Evolutionary conservation across 768 basidiomycete genomes (phyloP).

Genomic region (Pholiota conissans): DNA sequence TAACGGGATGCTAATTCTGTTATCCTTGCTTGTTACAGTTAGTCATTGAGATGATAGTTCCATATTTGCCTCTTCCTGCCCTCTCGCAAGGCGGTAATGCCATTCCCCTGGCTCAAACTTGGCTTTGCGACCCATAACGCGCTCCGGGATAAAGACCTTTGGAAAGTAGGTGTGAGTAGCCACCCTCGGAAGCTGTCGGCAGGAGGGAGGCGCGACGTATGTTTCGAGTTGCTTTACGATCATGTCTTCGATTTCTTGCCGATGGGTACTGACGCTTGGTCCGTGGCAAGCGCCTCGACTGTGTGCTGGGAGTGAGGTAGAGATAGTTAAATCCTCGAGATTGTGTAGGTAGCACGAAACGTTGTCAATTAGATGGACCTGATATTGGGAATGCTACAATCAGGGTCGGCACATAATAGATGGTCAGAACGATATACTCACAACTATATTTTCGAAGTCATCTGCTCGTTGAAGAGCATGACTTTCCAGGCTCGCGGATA

Average conservation of each 20-base stretch:
- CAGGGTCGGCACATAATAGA: too few relatives aligned
- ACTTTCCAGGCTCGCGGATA: background rate
- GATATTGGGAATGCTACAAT: background rate
- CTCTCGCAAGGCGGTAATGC: background rate
- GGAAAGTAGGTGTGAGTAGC: background rate
- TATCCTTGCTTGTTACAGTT: background rate
- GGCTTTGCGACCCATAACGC: background rate
- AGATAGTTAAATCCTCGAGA: background rate
- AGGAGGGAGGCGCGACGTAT: constrained; percentile 2
- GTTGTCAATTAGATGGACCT: constrained; percentile 1
- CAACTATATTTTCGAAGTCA: background rate
- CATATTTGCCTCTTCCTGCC: background rate
- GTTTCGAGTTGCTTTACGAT: background rate
- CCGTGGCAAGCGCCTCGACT: background rate
- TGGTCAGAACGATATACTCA: too few relatives aligned
- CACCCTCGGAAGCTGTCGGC: background rate
- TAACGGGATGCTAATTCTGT: background rate
- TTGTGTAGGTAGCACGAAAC: background rate
- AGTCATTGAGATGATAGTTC: too few relatives aligned
- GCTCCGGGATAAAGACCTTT: background rate
- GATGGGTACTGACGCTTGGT: background rate
- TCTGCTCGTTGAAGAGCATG: background rate
- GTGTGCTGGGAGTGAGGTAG: background rate
- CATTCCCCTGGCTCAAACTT: constrained; percentile 3
- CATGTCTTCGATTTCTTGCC: background rate